Evolutionary conservation across 495 filamentous ascomycete genomes (phyloP).

Genomic region (Friedmanniomyces simplex): DNA sequence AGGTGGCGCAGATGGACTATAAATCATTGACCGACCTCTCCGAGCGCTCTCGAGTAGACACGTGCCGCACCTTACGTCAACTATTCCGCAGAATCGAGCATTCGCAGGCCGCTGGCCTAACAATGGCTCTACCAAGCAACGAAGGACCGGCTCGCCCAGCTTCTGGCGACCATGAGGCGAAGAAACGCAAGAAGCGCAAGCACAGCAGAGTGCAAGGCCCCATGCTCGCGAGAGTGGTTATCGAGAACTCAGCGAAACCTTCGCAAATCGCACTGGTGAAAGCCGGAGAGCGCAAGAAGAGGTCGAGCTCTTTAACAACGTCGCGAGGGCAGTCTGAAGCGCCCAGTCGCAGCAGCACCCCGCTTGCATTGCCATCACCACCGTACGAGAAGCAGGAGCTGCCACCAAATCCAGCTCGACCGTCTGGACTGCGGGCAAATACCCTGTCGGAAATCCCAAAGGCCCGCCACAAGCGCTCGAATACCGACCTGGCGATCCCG

Average conservation of each 20-base stretch:
- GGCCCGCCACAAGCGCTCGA: too few species aligned
- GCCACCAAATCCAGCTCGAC: too few species aligned
- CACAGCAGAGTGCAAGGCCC: constrained; percentile 3
- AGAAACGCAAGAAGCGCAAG: neutral
- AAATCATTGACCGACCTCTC: constrained; percentile 30
- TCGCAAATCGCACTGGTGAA: constrained; percentile 19
- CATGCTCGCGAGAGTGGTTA: constrained; percentile 10
- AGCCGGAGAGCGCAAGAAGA: constrained; percentile 11
- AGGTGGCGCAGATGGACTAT: constrained; percentile 29
- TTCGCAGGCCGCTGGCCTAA: neutral
- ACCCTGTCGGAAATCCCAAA: too few species aligned
- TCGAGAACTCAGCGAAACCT: constrained; percentile 12
- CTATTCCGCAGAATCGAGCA: constrained; percentile 25
- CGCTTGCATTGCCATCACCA: constrained; percentile 3
- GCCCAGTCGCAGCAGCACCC: neutral
- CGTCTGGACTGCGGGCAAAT: too few species aligned
- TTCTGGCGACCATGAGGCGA: neutral
- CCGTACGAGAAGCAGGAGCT: neutral
- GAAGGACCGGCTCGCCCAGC: constrained; percentile 12
- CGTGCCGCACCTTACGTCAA: constrained; percentile 25
- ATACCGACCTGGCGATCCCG: too few species aligned
- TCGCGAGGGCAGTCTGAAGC: neutral
- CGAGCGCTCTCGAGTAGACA: constrained; percentile 29
- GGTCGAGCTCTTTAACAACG: neutral
- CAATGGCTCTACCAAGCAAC: constrained; percentile 4